Percentiles rank a stretch among this genome's conserved stretches.
phyloP scores from a whole-genome alignment of 352 stramenopile genomes.

The Phytophthora pseudosyringae region DNA sequence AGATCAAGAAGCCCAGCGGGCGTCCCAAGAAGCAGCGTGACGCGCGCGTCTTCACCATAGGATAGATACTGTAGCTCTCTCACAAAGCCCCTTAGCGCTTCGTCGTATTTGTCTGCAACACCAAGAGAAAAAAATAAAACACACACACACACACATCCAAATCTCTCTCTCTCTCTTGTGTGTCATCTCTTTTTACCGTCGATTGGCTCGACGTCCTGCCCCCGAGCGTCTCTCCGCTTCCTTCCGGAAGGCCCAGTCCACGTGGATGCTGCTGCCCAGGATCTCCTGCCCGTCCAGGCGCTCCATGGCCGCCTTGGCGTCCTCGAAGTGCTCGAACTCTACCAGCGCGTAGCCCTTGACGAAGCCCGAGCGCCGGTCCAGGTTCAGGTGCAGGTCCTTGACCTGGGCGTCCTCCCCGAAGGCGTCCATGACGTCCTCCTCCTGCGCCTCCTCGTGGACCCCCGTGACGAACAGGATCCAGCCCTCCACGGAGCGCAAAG shows the following conservation, averaged over 20 bases:
- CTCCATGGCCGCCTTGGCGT: constrained; percentile 91
- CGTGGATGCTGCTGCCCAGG: constrained; percentile 88
- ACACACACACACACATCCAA: background rate
- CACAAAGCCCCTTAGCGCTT: background rate
- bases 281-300: constrained; percentile 94
- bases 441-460: constrained; percentile 96
- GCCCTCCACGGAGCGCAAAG: constrained; percentile 93
- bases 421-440: constrained; percentile 96
- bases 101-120: constrained; percentile 5
- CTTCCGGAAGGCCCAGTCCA: constrained; percentile 95
- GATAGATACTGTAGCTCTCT: constrained; percentile 28
- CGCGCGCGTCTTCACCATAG: constrained; percentile 76
- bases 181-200: constrained; percentile 45
- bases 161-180: background rate
- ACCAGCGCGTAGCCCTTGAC: constrained; percentile 97
- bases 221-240: constrained; percentile 37
- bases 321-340: constrained; percentile 93
- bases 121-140: no score
- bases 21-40: constrained; percentile 80
- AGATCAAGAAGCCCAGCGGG: constrained; percentile 85
- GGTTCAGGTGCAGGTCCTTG: constrained; percentile 96
- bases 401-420: constrained; percentile 96
- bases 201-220: constrained; percentile 40
- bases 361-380: constrained; percentile 95
- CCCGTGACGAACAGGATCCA: constrained; percentile 97